Percentiles rank a stretch among this genome's conserved stretches.
Evolutionary conservation across 116 monocot genomes (phyloP).

Genomic region (Phalaenopsis hybrid): DNA sequence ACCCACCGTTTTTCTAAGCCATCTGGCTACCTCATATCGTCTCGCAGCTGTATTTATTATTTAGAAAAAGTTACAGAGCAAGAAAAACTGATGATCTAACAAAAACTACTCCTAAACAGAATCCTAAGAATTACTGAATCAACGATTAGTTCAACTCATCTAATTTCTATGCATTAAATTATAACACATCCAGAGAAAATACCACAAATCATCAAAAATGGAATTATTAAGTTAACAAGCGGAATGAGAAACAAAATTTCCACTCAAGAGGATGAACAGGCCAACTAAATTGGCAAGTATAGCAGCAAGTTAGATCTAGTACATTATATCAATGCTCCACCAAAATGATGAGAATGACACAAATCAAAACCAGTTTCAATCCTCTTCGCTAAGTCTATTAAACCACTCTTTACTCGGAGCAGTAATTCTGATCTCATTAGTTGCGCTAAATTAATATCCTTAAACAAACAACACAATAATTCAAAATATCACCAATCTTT

Average conservation of each 20-base stretch:
- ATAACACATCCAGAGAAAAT: neutral
- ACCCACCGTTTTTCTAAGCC: slow-evolving; percentile 75
- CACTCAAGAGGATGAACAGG: neutral
- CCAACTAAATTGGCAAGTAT: neutral
- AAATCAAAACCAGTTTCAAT: neutral
- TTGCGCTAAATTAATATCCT: neutral
- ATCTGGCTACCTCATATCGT: slow-evolving; percentile 75
- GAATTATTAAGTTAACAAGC: too few species aligned
- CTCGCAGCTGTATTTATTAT: slow-evolving; percentile 36
- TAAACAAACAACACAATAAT: neutral
- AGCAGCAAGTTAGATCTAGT: neutral
- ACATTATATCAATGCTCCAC: neutral
- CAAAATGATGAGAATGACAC: neutral
- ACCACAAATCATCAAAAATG: too few species aligned
- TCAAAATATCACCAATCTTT: neutral
- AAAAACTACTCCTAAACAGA: neutral
- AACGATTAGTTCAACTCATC: neutral
- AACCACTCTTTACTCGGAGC: neutral
- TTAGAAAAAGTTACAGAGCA: neutral
- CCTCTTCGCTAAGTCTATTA: neutral
- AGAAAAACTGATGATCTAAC: neutral
- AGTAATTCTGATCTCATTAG: neutral
- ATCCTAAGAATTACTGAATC: neutral
- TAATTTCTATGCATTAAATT: neutral
- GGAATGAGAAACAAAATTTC: too few species aligned